phyloP scores from a whole-genome alignment of 352 stramenopile species.

The Phytophthora litchii region DNA sequence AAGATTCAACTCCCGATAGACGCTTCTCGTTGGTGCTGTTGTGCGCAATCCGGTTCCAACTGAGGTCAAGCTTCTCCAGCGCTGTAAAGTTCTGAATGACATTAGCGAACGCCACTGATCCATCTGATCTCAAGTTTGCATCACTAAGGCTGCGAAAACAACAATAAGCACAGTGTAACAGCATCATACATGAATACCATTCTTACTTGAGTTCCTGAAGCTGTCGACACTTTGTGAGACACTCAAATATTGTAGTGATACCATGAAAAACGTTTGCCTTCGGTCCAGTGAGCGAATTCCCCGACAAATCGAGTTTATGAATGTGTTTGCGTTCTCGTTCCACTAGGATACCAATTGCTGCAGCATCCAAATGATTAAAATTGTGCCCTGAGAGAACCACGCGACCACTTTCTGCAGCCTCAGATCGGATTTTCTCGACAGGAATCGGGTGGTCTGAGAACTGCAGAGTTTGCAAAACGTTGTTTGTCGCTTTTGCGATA shows the following conservation, averaged over 20 bases:
- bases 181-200: neutral
- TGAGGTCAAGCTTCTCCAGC: conserved; percentile 58
- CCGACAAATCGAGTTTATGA: conserved; percentile 54
- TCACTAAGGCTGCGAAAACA: conserved; percentile 36
- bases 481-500: conserved; percentile 49
- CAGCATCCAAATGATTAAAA: conserved; percentile 68
- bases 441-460: conserved; percentile 50
- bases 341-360: conserved; percentile 55
- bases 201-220: conserved; percentile 60
- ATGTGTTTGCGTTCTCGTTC: conserved; percentile 57
- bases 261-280: conserved; percentile 66
- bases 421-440: conserved; percentile 35
- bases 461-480: conserved; percentile 49
- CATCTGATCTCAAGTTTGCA: conserved; percentile 55
- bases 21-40: conserved; percentile 69
- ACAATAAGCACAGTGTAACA: neutral
- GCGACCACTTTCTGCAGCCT: conserved; percentile 34
- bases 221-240: conserved; percentile 51
- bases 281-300: conserved; percentile 55
- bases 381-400: conserved; percentile 33
- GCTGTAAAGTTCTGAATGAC: conserved; percentile 40
- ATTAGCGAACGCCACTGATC: conserved; percentile 53
- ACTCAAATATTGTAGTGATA: conserved; percentile 46
- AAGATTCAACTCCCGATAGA: conserved; percentile 51
- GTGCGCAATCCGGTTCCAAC: conserved; percentile 47